These are phyloP conservation scores for Corchorus olitorius DNA, from an alignment of 345 rosid genomes.

Conservation along the genomic window DNA sequence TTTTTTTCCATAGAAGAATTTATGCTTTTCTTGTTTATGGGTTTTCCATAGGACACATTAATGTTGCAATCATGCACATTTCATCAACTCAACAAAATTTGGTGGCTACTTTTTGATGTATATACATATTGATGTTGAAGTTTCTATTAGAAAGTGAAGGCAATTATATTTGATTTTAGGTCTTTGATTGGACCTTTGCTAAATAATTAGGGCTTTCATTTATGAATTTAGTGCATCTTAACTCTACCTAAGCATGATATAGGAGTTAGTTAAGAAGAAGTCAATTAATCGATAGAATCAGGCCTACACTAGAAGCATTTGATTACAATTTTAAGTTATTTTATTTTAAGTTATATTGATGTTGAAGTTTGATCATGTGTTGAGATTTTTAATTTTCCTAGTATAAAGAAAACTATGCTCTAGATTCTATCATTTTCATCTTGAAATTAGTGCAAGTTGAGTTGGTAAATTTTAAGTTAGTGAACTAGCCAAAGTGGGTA, in stretches of 20 bases:
- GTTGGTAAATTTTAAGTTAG: not conserved
- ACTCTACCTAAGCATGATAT: not conserved
- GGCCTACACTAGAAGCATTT: not conserved
- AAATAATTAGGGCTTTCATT: not conserved
- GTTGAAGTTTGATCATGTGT: no score
- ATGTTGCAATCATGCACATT: not conserved
- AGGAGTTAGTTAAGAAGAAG: not conserved
- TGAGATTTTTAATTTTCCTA: not conserved
- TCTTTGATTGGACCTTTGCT: not conserved
- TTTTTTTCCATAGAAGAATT: not conserved
- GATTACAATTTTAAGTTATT: not conserved
- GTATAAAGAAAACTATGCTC: not conserved
- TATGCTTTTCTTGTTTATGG: not conserved
- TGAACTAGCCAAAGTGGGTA: not conserved
- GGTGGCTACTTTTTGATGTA: not conserved
- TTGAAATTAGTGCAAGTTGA: not conserved
- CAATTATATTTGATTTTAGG: not conserved
- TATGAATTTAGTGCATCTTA: not conserved
- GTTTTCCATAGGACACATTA: not conserved
- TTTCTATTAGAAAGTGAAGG: not conserved
- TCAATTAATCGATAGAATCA: not conserved
- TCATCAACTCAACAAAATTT: slow-evolving; percentile 6
- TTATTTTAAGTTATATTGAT: not conserved
- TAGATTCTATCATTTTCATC: not conserved
- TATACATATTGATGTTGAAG: not conserved